Percentiles rank a stretch among this genome's conserved stretches.
These are phyloP conservation scores for Firmiana major DNA, from an alignment of 345 rosid species.

Conservation along the genomic window DNA sequence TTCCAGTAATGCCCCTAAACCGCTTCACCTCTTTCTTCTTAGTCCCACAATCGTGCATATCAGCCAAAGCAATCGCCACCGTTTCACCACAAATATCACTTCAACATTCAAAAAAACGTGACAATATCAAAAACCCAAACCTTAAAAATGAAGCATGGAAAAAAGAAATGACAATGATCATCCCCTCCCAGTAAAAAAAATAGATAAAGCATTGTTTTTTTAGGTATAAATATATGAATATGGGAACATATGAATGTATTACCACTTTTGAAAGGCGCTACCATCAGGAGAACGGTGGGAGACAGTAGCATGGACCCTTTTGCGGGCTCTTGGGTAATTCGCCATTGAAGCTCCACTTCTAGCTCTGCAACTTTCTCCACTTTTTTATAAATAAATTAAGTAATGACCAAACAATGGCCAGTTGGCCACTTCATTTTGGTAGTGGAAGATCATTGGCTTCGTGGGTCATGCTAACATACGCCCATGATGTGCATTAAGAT, in stretches of 20 bases:
- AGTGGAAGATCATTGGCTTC: not conserved
- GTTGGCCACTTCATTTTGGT: not conserved
- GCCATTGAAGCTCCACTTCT: conserved; percentile 42
- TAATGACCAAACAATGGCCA: not conserved
- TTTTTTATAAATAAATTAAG: not conserved
- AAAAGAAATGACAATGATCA: not conserved
- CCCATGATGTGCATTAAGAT: not conserved
- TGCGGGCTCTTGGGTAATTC: conserved; percentile 50
- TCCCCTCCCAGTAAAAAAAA: not conserved
- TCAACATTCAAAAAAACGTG: conserved; percentile 1
- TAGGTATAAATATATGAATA: not conserved
- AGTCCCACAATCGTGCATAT: conserved; percentile 67
- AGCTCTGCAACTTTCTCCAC: conserved; percentile 22
- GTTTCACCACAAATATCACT: conserved; percentile 53
- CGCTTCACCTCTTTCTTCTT: conserved; percentile 48
- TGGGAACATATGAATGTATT: not conserved
- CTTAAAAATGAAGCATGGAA: not conserved
- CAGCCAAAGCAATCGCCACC: conserved; percentile 63
- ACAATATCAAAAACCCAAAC: not conserved
- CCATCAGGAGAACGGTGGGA: conserved; percentile 71
- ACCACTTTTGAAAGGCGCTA: conserved; percentile 81
- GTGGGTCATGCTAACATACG: conserved; percentile 1
- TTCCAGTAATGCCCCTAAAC: conserved; percentile 48
- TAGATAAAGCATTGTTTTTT: not conserved
- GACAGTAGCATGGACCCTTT: conserved; percentile 52